Conservation (phyloP, 2,329 filamentous ascomycete genomes). For the Ophiocordyceps camponoti-rufipedis region DNA sequence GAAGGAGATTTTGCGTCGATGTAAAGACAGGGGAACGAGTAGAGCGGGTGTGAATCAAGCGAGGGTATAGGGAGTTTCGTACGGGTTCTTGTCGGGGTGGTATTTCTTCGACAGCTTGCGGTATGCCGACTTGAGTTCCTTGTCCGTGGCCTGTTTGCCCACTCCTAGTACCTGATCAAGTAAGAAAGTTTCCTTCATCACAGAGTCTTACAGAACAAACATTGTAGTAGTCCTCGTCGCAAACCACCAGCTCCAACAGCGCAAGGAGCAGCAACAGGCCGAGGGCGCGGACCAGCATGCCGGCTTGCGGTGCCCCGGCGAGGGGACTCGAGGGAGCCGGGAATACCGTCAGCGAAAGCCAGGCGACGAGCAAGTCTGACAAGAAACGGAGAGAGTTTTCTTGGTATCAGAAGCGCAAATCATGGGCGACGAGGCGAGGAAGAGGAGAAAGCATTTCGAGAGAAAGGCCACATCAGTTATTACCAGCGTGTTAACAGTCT, state of each 20-base stretch:
- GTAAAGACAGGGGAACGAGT: background rate
- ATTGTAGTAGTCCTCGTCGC: constrained; percentile 64
- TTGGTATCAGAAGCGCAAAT: background rate
- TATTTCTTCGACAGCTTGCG: constrained; percentile 83
- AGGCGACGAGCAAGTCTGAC: background rate
- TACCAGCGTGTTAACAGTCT: constrained; percentile 19
- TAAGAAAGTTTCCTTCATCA: too few species aligned
- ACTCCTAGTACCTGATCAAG: constrained; percentile 53
- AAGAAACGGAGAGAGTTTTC: background rate
- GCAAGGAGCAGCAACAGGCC: constrained; percentile 32
- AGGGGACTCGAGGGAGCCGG: constrained; percentile 1
- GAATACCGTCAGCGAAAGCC: background rate
- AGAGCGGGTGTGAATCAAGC: background rate
- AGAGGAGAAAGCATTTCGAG: background rate
- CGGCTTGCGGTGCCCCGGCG: constrained; percentile 5
- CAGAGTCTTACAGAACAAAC: constrained; percentile 18
- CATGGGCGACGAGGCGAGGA: background rate
- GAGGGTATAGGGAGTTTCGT: constrained; percentile 18
- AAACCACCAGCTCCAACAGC: constrained; percentile 34
- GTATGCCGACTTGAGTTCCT: constrained; percentile 88
- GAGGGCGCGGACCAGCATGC: constrained; percentile 34
- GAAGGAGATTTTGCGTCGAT: background rate
- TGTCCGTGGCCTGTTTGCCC: constrained; percentile 60
- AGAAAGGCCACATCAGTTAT: constrained; percentile 2
- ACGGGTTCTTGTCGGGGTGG: constrained; percentile 97